Evolutionary conservation across 495 filamentous ascomycete species (phyloP), one percentile per base, ranked within the genome.

Genomic region (Hypoxylon fuscum): DNA sequence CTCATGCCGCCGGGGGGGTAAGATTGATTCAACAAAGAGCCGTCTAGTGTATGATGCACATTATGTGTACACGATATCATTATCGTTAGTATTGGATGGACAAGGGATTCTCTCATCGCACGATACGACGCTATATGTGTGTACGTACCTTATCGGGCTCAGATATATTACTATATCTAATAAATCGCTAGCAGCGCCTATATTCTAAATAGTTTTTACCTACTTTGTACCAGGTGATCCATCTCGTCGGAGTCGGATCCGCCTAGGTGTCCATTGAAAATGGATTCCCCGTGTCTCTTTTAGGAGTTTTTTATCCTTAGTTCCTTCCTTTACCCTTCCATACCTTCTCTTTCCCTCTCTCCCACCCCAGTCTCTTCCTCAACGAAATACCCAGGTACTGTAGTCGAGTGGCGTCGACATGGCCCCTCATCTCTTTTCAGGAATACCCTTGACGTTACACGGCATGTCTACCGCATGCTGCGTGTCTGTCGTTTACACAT

Each of bases 371-470:
- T 20, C 22, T 38, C 32, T 57, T 23, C 15, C 42, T 2, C 45
- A 18, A 45, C 49, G 34, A 55, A 54, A 35, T 41, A 45, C 25
- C 47, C 48, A 52, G 49, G 41, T 34, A 32, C 37, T 51, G 37
- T 41, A 48, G 23, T 44, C 15, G 10, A 27, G 59, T 37, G 42
- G 54, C 34, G 42, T 46, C 46, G 34, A 53, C 22, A 57, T 46
- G 46, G 53, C 21, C 18, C 43, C 31, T 45, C 34, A 32, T 25
- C 49, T 59, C 42, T 44, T 41, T 46, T 57, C 42, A 45, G 32
- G 41, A 52, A 59, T 57, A 66, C 63, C 63, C 57, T 66, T 60
- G 63, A 66, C 15, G 63, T 66, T 66, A 66, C 63, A 66, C 63
- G 63, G 55, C 63, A 66, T 56, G 46, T 18, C 31, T 25, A 14